Percentiles rank a stretch among this genome's conserved stretches.
These are phyloP conservation scores for Cordia subcordata DNA, from an alignment of 257 asterid species.

Conservation along the genomic window DNA sequence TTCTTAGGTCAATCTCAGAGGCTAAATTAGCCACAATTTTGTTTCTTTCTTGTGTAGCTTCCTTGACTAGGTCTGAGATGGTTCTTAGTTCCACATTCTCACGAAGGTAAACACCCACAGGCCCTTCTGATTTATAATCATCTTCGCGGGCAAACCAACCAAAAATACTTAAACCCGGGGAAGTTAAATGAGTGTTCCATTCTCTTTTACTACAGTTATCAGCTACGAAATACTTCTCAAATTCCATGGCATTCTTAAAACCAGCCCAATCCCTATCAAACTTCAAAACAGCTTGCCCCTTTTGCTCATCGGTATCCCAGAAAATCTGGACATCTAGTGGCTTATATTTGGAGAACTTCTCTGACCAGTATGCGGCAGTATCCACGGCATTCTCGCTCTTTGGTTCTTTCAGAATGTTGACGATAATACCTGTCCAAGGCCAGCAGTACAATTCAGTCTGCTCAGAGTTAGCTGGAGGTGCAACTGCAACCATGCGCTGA, in stretches of 20 bases:
- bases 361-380: constrained; percentile 35
- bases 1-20: constrained; percentile 59
- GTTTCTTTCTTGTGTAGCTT: constrained; percentile 39
- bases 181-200: constrained; percentile 32
- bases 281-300: constrained; percentile 38
- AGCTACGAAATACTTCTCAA: constrained; percentile 56
- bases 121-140: constrained; percentile 52
- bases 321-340: constrained; percentile 43
- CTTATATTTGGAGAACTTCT: constrained; percentile 38
- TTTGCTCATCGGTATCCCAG: constrained; percentile 28
- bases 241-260: constrained; percentile 52
- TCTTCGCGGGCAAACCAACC: constrained; percentile 71
- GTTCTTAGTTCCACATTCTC: constrained; percentile 38
- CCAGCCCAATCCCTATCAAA: constrained; percentile 64
- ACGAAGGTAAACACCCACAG: constrained; percentile 54
- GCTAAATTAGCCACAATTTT: constrained; percentile 50
- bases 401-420: constrained; percentile 40
- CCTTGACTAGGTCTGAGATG: constrained; percentile 35
- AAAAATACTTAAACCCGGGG: constrained; percentile 33
- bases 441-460: constrained; percentile 57
- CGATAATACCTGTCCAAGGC: constrained; percentile 82
- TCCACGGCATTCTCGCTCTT: constrained; percentile 22
- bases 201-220: constrained; percentile 39
- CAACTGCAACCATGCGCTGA: constrained; percentile 30
- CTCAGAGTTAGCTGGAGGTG: constrained; percentile 33